Percentiles rank a stretch among this genome's conserved stretches.
phyloP scores from a whole-genome alignment of 768 basidiomycete species.

The Pleurotus cornucopiae region DNA sequence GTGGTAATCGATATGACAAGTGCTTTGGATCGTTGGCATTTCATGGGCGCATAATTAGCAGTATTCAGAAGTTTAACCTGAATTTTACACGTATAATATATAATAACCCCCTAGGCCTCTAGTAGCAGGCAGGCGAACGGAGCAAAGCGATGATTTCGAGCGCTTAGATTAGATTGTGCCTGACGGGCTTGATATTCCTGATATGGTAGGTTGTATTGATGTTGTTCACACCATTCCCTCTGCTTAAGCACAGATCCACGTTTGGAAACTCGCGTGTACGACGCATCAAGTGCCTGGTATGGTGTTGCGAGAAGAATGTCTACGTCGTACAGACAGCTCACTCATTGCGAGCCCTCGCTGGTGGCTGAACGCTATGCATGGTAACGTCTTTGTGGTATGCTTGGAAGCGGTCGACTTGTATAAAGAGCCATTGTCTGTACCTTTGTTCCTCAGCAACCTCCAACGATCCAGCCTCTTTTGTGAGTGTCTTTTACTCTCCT shows the following conservation, averaged over 20 bases:
- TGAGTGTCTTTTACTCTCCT: background rate
- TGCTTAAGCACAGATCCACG: background rate
- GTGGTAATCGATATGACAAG: too few relatives aligned
- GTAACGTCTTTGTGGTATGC: background rate
- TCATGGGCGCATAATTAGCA: too few relatives aligned
- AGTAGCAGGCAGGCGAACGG: too few relatives aligned
- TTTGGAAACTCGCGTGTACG: background rate
- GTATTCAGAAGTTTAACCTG: too few relatives aligned
- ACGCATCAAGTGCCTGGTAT: background rate
- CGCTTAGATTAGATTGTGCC: too few relatives aligned
- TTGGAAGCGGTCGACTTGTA: background rate
- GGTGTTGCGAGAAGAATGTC: background rate
- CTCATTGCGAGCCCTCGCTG: background rate
- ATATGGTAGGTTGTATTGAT: background rate
- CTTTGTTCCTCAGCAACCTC: background rate
- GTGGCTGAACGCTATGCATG: background rate
- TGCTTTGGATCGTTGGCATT: too few relatives aligned
- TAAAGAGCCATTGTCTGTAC: background rate
- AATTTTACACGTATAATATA: too few relatives aligned
- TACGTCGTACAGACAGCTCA: background rate
- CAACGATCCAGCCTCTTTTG: background rate
- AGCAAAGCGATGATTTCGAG: too few relatives aligned
- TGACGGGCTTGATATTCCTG: too few relatives aligned
- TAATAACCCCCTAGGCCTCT: too few relatives aligned
- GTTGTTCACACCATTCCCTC: background rate